These are phyloP conservation scores for Pseudonectria foliicola DNA, from an alignment of 2,329 filamentous ascomycete genomes.

Conservation along the genomic window DNA sequence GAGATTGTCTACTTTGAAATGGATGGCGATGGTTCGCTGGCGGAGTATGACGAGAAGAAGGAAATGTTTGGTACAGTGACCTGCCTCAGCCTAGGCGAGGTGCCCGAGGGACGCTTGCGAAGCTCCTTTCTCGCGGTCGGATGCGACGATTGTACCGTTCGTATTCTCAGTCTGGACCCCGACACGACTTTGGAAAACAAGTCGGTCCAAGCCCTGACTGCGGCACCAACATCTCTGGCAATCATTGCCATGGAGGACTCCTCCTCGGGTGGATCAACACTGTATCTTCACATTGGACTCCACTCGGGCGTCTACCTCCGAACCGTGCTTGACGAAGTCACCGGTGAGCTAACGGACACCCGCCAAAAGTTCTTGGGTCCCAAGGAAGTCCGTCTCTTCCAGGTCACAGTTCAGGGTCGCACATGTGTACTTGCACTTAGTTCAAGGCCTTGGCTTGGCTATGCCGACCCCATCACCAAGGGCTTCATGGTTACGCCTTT, in stretches of 20 bases:
- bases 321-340: constrained; percentile 90
- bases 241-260: constrained; percentile 97
- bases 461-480: constrained; percentile 79
- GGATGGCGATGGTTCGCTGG: constrained; percentile 82
- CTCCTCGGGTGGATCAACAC: constrained; percentile 75
- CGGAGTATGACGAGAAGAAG: constrained; percentile 91
- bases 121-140: constrained; percentile 94
- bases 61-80: constrained; percentile 95
- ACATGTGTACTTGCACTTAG: constrained; percentile 84
- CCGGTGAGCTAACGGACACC: constrained; percentile 90
- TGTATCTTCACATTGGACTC: constrained; percentile 93
- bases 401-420: constrained; percentile 79
- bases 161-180: constrained; percentile 82
- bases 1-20: constrained; percentile 99
- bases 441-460: constrained; percentile 92
- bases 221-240: constrained; percentile 77
- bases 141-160: constrained; percentile 92
- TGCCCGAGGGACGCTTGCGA: constrained; percentile 80
- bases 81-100: constrained; percentile 85
- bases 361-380: constrained; percentile 90
- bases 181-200: constrained; percentile 89
- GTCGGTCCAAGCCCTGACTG: constrained; percentile 87
- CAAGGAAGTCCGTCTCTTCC: constrained; percentile 82
- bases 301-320: constrained; percentile 94
- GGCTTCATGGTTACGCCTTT: constrained; percentile 89